Evolutionary conservation across 2,329 filamentous ascomycete species (phyloP), one percentile per base, ranked within the genome.

Genomic region (Fusarium nematophilum): DNA sequence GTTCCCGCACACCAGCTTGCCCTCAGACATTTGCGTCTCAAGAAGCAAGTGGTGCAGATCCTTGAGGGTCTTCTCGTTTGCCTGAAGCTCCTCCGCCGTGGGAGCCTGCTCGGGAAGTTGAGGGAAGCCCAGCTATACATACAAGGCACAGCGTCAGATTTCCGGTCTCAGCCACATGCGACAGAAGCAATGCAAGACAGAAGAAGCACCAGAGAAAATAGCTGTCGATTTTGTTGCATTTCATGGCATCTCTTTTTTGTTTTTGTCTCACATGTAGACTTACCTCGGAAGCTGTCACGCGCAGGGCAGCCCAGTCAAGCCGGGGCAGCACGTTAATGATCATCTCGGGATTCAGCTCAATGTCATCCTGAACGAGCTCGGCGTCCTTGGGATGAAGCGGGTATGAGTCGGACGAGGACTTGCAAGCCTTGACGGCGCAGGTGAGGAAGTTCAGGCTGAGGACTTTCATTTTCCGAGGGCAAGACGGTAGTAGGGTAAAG

Each of bases 401-500:
- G 72, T 96, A 98, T 18, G 92, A 92, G 46, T 85, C 80, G 6
- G 89, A 82, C 26, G 89, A 88, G 53, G 87, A 85, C 79, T 96
- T 97, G 89, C 95, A 99, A 52, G 90, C 83, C 83, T 97, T 98
- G 73, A 96, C 90, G 59, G 95, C 94, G 82, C 95, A 99, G 70
- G 92, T 95, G 64, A 98, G 82, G 78, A 99, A 99, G 79, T 98
- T 98, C 70, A 96, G 89, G 58, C 93, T 97, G 46, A 98, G 86
- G 61, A 98, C 82, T 78, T 98, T 98, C 95, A 99, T 99, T 21
- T 59, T 18, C 25, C 14, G 26, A 11, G 3, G 34, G 39, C 10
- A n/a, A 26, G 31, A 30, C 38, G 40, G 14, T 30, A 6, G 52
- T 53, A 57, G 34, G 50, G 14, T 26, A 15, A 23, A 5, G 5